Evolutionary conservation across 257 asterid genomes (phyloP).

Genomic region (Solanum tarapatanum): DNA sequence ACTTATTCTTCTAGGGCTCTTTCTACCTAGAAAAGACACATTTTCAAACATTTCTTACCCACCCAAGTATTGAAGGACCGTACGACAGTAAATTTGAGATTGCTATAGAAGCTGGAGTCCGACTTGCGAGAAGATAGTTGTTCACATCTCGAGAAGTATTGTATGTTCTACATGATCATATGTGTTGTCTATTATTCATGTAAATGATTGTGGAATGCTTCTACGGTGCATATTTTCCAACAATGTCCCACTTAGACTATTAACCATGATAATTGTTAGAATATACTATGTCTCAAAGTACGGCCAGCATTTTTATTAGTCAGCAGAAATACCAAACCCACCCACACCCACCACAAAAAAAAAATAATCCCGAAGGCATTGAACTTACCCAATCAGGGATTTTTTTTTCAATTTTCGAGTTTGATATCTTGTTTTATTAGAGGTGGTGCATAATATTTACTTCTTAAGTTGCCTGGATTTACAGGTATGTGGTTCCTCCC

Average conservation of each 20-base stretch:
- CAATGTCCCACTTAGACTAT: background rate
- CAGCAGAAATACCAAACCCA: background rate
- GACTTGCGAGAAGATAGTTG: background rate
- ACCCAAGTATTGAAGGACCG: background rate
- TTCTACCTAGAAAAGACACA: background rate
- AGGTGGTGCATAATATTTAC: background rate
- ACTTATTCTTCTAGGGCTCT: background rate
- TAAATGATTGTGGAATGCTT: background rate
- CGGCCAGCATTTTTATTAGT: background rate
- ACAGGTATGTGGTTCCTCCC: conserved; percentile 48
- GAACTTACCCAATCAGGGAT: background rate
- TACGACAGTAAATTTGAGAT: background rate
- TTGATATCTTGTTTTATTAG: background rate
- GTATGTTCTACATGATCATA: background rate
- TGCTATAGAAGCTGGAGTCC: background rate
- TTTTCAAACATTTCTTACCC: background rate
- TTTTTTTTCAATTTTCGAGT: background rate
- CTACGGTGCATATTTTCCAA: background rate
- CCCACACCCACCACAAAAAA: too few relatives aligned
- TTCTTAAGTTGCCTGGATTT: background rate
- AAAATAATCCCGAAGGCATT: too few relatives aligned
- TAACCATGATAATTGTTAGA: background rate
- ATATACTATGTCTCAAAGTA: background rate
- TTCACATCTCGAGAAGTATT: background rate
- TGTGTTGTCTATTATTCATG: background rate